Evolutionary conservation across 768 basidiomycete genomes (phyloP).

Genomic region (Fomitopsis serialis): DNA sequence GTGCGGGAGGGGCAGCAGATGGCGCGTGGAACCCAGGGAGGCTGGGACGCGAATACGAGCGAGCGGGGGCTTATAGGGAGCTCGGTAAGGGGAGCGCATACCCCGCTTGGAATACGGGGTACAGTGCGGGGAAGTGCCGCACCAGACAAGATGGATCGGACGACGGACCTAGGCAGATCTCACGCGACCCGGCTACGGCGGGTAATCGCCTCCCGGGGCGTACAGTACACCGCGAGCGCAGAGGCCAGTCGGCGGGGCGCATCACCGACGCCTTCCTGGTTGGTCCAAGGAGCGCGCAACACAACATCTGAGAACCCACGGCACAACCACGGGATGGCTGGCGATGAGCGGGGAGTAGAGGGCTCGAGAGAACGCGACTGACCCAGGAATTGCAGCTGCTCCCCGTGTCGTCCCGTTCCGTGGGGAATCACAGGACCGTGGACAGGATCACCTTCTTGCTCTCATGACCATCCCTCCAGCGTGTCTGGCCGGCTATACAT

Average conservation of each 20-base stretch:
- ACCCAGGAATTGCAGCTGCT: too few relatives aligned
- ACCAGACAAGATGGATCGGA: not conserved
- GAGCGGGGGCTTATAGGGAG: not conserved
- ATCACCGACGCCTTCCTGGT: not conserved
- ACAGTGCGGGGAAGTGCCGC: conserved; percentile 1
- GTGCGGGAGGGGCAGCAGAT: too few relatives aligned
- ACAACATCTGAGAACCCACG: too few relatives aligned
- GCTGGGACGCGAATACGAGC: not conserved
- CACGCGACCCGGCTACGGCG: not conserved
- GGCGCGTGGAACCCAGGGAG: not conserved
- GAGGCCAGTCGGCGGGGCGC: not conserved
- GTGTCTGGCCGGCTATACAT: too few relatives aligned
- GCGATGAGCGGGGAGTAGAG: too few relatives aligned
- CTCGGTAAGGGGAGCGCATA: not conserved
- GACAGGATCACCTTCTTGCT: too few relatives aligned
- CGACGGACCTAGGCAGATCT: not conserved
- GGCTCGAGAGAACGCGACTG: too few relatives aligned
- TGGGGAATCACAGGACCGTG: too few relatives aligned
- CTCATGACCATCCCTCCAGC: too few relatives aligned
- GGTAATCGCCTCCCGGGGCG: not conserved
- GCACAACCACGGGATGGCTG: too few relatives aligned
- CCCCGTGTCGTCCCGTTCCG: too few relatives aligned
- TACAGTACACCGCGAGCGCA: not conserved
- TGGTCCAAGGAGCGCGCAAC: not conserved
- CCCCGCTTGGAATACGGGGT: conserved; percentile 2